Percentiles rank a stretch among this genome's conserved stretches.
phyloP scores from a whole-genome alignment of 2,329 filamentous ascomycete species.

The Pestalotiopsis sp. region DNA sequence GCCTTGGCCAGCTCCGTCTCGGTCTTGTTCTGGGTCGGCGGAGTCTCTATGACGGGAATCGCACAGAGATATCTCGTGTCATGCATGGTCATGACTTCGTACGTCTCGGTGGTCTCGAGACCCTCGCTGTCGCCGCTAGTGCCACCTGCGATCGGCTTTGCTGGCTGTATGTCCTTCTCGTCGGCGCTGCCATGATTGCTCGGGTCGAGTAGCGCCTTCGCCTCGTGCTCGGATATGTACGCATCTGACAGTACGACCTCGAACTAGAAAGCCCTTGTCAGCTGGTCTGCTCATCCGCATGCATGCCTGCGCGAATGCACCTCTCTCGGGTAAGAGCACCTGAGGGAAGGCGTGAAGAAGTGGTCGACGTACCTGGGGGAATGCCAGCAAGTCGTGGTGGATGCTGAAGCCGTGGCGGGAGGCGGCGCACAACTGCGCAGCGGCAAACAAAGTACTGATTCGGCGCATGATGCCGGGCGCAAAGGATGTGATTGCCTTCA shows the following conservation, averaged over 20 bases:
- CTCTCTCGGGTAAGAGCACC: background rate
- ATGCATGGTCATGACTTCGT: conserved; percentile 75
- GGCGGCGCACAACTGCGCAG: conserved; percentile 47
- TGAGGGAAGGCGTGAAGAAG: background rate
- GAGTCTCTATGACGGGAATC: conserved; percentile 69
- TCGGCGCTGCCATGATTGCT: conserved; percentile 30
- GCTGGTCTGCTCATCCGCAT: background rate
- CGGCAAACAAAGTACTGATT: conserved; percentile 45
- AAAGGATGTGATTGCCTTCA: conserved; percentile 1
- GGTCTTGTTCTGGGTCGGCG: conserved; percentile 61
- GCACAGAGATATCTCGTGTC: conserved; percentile 79
- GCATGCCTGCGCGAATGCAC: background rate
- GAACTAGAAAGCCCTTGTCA: conserved; percentile 56
- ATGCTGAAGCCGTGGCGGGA: conserved; percentile 72
- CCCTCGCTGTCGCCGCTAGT: conserved; percentile 14
- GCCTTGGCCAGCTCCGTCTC: conserved; percentile 68
- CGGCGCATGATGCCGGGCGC: conserved; percentile 47
- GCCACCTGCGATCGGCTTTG: conserved; percentile 18
- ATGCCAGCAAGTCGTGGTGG: conserved; percentile 83
- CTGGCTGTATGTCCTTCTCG: conserved; percentile 31
- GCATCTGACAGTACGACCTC: conserved; percentile 76
- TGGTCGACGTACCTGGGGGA: conserved; percentile 69
- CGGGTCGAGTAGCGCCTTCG: conserved; percentile 60
- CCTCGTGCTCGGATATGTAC: conserved; percentile 72
- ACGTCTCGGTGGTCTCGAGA: conserved; percentile 47